Evolutionary conservation across 768 basidiomycete species (phyloP).

Genomic region (Leccinum subtestaceum): DNA sequence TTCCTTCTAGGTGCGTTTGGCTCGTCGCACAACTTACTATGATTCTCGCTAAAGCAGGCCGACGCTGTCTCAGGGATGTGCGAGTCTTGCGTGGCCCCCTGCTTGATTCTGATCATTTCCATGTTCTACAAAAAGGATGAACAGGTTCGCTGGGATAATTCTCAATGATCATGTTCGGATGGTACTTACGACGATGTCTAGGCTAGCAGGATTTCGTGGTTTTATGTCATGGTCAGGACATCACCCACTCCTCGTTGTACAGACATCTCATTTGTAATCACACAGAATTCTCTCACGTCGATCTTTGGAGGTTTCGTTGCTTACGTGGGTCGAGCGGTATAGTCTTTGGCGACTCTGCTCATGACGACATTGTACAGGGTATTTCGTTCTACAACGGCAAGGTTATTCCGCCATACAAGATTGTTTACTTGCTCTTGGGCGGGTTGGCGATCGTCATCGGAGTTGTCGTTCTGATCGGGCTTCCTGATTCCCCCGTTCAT

Average conservation of each 20-base stretch:
- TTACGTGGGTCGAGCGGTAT: constrained; percentile 40
- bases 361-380: constrained; percentile 36
- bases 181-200: constrained; percentile 21
- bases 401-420: constrained; percentile 53
- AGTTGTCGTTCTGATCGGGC: constrained; percentile 51
- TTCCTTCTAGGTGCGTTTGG: constrained; percentile 50
- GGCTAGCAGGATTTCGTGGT: constrained; percentile 60
- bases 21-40: background rate
- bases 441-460: constrained; percentile 60
- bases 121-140: constrained; percentile 73
- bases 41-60: background rate
- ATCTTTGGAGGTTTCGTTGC: constrained; percentile 65
- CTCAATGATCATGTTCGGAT: background rate
- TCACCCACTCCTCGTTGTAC: background rate
- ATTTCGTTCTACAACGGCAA: constrained; percentile 53
- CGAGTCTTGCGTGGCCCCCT: constrained; percentile 63
- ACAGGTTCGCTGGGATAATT: constrained; percentile 38
- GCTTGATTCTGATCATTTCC: constrained; percentile 57
- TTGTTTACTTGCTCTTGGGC: constrained; percentile 59
- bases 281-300: constrained; percentile 56
- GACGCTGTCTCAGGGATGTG: constrained; percentile 49
- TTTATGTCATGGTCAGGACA: constrained; percentile 57
- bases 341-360: background rate
- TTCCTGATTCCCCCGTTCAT: constrained; percentile 65
- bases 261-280: background rate